phyloP scores from a whole-genome alignment of 1,139 yeast genomes.

The Hyphopichia burtonii region DNA sequence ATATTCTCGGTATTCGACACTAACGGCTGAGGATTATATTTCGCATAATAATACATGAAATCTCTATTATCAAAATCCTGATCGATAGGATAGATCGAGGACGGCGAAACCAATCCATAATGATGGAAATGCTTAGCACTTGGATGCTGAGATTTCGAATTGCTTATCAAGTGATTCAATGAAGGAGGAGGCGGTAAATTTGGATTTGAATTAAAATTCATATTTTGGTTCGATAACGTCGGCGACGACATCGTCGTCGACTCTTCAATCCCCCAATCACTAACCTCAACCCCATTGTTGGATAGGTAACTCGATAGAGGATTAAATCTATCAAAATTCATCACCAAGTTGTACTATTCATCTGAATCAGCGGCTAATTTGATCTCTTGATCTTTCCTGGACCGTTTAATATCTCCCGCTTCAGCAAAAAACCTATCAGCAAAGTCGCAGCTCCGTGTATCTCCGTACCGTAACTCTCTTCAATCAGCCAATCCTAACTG shows the following conservation, averaged over 20 bases:
- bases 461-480: too few relatives aligned
- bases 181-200: conserved; percentile 8
- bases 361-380: neutral
- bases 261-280: conserved; percentile 48
- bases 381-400: neutral
- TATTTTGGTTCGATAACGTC: conserved; percentile 11
- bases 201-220: neutral
- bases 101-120: conserved; percentile 3
- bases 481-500: too few relatives aligned
- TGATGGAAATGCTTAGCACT: neutral
- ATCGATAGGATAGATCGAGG: neutral
- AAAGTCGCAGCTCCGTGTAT: too few relatives aligned
- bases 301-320: conserved; percentile 23
- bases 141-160: neutral
- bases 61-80: neutral
- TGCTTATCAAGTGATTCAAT: conserved; percentile 3
- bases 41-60: conserved; percentile 5
- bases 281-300: conserved; percentile 16
- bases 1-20: conserved; percentile 23
- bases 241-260: conserved; percentile 15
- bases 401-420: neutral
- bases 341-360: neutral
- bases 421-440: neutral
- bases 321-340: conserved; percentile 33
- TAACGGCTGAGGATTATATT: neutral